These are phyloP conservation scores for Teunomyces cretensis DNA, from an alignment of 805 yeast species.

Conservation along the genomic window DNA sequence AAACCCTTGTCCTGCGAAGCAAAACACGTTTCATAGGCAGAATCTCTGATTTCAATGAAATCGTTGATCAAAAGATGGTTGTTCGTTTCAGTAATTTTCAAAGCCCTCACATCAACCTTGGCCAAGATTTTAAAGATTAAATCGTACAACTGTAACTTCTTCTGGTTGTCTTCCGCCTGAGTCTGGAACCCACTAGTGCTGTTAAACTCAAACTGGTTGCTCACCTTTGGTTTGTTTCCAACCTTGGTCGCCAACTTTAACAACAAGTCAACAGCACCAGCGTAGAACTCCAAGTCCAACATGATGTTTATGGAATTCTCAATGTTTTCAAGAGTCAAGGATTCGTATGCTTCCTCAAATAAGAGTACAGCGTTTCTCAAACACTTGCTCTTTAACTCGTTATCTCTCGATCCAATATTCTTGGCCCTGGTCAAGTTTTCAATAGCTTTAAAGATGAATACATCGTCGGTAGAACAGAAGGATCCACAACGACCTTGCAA, in stretches of 20 bases:
- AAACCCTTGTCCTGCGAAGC: constrained; percentile 77
- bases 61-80: constrained; percentile 47
- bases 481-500: constrained; percentile 92
- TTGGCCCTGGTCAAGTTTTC: constrained; percentile 89
- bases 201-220: constrained; percentile 7
- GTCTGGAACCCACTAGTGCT: constrained; percentile 2
- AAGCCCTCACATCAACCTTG: constrained; percentile 65
- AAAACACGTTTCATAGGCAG: constrained; percentile 72
- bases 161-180: constrained; percentile 16
- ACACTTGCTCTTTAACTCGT: constrained; percentile 63
- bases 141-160: constrained; percentile 50
- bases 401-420: constrained; percentile 67
- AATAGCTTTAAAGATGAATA: constrained; percentile 87
- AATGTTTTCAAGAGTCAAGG: constrained; percentile 73
- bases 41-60: constrained; percentile 60
- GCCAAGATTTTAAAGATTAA: constrained; percentile 74
- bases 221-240: constrained; percentile 26
- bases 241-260: constrained; percentile 70
- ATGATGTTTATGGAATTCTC: constrained; percentile 78
- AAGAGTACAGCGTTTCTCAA: constrained; percentile 72
- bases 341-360: constrained; percentile 76
- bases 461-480: constrained; percentile 92
- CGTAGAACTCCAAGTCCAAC: constrained; percentile 72
- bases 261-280: constrained; percentile 83
- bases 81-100: constrained; percentile 38